Evolutionary conservation across 2,329 filamentous ascomycete genomes (phyloP), one percentile per base, ranked within the genome.

Genomic region (Botrytis paeoniae): DNA sequence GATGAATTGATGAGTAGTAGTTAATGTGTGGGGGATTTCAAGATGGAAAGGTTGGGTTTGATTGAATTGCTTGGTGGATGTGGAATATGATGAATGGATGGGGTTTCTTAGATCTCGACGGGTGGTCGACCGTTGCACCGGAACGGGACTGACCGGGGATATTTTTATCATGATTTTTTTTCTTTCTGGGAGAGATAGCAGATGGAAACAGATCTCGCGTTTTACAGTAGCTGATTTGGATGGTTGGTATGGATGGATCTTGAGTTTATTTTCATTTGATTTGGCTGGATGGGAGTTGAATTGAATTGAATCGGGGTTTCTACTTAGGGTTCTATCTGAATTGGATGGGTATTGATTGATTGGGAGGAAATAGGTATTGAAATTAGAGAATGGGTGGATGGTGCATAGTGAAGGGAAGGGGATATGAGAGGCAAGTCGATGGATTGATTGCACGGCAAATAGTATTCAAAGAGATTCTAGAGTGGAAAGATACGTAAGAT

Each of bases 101-200:
- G 4, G 45, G 22, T 45, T 60, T 45, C n/a, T 59, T 48, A 54
- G 29, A 72, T 72, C 70, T 72, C 62, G 16, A 72, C 70, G 62
- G 70, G 70, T 72, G 37, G 39, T 57, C n/a, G 51, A 60, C 43
- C 63, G 45, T 62, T 62, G 14, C 51, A 39, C 60, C 60, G 60
- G 60, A 35, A 62, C 60, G 60, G 60, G 60, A 62, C 41, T 25
- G 63, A 51, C 70, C 62, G 70, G 70, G 62, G 62, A 66, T 60
- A 59, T 43, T 41, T n/a, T 66, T 69, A 60, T 51, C 37, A 68
- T n/a, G 64, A 69, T 18, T 69, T 45, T 59, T 59, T 69, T 69
- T 35, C 16, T 57, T 69, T 39, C 37, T 69, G n/a, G 35, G 25
- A 39, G 64, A 66, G 64, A 54, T 41, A 20, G 32, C 43, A 66